Evolutionary conservation across 345 rosid genomes (phyloP).

Genomic region (Arabis hirsuta): DNA sequence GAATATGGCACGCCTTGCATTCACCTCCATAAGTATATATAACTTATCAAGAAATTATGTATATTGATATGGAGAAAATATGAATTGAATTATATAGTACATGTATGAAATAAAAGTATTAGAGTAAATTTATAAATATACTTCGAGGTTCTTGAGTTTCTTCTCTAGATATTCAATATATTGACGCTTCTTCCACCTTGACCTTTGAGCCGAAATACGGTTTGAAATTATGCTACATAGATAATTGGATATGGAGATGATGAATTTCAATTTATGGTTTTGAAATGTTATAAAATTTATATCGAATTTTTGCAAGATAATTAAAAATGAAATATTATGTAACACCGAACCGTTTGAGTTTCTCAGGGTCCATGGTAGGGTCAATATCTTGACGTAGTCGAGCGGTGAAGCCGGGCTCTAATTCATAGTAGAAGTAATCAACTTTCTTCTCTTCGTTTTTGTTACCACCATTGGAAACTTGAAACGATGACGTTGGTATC

Average conservation of each 20-base stretch:
- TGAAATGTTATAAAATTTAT: background rate
- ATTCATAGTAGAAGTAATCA: no score
- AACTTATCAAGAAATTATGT: background rate
- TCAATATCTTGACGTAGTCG: slow-evolving; percentile 24
- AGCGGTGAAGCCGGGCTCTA: background rate
- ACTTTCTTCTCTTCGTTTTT: no score
- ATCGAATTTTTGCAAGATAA: background rate
- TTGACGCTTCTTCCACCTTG: slow-evolving; percentile 33
- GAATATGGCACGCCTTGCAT: slow-evolving; percentile 34
- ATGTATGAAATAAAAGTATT: background rate
- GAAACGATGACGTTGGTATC: no score
- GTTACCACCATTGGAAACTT: no score
- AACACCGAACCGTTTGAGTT: slow-evolving; percentile 35
- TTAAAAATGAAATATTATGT: background rate
- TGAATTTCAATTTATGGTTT: background rate
- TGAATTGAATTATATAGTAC: background rate
- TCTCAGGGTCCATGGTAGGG: slow-evolving; percentile 26
- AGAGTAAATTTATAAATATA: background rate
- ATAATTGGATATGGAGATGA: background rate
- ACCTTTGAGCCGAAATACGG: slow-evolving; percentile 36
- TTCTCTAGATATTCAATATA: slow-evolving; percentile 15
- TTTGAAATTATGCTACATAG: slow-evolving; percentile 26
- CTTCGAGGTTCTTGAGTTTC: slow-evolving; percentile 21
- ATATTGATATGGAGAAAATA: background rate
- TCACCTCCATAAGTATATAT: background rate